Evolutionary conservation across 768 basidiomycete species (phyloP).

Genomic region (Calocybe cyanea): DNA sequence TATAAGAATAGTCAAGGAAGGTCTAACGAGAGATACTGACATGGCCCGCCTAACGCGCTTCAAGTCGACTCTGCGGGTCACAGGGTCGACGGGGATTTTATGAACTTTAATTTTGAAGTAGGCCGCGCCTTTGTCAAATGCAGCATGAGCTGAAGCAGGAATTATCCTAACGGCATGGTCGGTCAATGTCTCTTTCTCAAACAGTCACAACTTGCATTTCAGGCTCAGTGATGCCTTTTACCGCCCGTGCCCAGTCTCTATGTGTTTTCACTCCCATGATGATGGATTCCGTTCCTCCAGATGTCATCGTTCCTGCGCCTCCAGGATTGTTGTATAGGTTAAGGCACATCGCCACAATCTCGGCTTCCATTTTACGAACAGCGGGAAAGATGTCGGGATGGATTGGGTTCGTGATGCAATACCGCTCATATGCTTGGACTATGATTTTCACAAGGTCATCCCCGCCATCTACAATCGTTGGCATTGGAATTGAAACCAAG

Average conservation of each 20-base stretch:
- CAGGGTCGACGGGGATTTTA: constrained; percentile 73
- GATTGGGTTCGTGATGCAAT: constrained; percentile 84
- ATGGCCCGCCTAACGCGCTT: constrained; percentile 81
- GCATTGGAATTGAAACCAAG: neutral
- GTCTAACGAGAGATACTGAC: constrained; percentile 40
- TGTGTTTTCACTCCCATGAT: constrained; percentile 95
- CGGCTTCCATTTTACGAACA: constrained; percentile 95
- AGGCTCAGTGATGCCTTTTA: constrained; percentile 86
- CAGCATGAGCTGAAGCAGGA: constrained; percentile 84
- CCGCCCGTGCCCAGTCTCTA: constrained; percentile 83
- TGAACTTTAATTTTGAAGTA: constrained; percentile 92
- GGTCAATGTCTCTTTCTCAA: neutral
- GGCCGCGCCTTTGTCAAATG: constrained; percentile 89
- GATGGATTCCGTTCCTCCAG: constrained; percentile 95
- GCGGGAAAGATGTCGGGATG: constrained; percentile 94
- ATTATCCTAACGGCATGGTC: constrained; percentile 57
- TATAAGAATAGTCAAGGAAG: constrained; percentile 5
- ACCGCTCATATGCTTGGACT: constrained; percentile 75
- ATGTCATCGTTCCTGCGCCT: constrained; percentile 90
- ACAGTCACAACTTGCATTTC: constrained; percentile 67
- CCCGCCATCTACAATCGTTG: constrained; percentile 60
- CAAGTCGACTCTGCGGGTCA: constrained; percentile 76
- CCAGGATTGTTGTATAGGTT: constrained; percentile 79
- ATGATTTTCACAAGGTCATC: constrained; percentile 77
- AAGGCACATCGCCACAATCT: constrained; percentile 86